Evolutionary conservation across 1,284 basidiomycete genomes (phyloP), one percentile per base, ranked within the genome.

Genomic region (Tausonia pullulans): DNA sequence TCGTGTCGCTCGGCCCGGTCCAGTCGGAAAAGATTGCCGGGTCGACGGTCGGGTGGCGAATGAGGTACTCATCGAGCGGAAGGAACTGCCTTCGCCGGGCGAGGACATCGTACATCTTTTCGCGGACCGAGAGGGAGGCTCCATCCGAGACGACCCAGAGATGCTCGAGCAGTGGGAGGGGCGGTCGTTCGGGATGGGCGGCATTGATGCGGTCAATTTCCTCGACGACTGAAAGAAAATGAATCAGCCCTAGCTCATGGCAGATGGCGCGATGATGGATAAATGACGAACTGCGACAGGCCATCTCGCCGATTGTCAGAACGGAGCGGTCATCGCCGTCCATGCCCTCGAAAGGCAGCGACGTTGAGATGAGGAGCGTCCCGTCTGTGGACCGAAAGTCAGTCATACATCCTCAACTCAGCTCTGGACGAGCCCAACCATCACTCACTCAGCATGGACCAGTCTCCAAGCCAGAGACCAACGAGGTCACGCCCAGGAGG

Each of bases 391-490:
- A 16, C 11, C 39, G 48, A 8, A 5, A 43, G 4, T 48, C 10
- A 2, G 16, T 11, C 48, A 4, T n/a, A 44, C 5, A 44, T 6
- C 40, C 10, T 16, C 7, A 56, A 56, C 39, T 14, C 8, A 55
- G 27, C 4, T 3, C 6, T 41, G n/a, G 40, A 27, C 40, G 27
- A 27, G 27, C 27, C 27, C 27, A 2, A 27, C 27, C 27, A 7
- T 8, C 11, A 70, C 73, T 67, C 59, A 75, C 74, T 68, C 43
- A 69, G 51, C 70, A 75, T 74, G 61, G 75, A 72, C 76, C 76
- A 77, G 65, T 76, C 75, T 46, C 76, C 75, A 43, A 75, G 72
- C 74, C 75, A 76, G 71, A 76, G 74, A 8, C 73, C 73, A 41
- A 75, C 73, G 27, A 77, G 69, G 51, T 77, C 76, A 3, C 72